Percentiles rank a stretch among this genome's conserved stretches.
phyloP scores from a whole-genome alignment of 352 stramenopile species.

The Globisporangium emineosum region DNA sequence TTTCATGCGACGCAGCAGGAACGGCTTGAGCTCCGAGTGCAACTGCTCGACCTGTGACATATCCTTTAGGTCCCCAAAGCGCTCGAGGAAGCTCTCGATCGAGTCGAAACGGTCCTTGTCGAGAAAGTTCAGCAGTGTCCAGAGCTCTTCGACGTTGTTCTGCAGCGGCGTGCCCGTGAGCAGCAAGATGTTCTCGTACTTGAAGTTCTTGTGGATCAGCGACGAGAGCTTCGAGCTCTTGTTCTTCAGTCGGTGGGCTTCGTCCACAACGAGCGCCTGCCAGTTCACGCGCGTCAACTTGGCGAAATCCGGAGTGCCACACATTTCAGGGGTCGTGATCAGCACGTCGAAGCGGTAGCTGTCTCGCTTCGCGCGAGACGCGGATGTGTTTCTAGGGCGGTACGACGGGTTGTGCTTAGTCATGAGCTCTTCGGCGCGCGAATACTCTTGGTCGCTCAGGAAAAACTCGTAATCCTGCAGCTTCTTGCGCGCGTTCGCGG shows the following conservation, averaged over 20 bases:
- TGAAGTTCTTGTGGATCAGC: slow-evolving; percentile 76
- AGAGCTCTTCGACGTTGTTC: slow-evolving; percentile 93
- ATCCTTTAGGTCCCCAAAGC: slow-evolving; percentile 93
- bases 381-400: slow-evolving; percentile 7
- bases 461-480: slow-evolving; percentile 97
- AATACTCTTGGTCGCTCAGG: slow-evolving; percentile 47
- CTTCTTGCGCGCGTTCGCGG: slow-evolving; percentile 77
- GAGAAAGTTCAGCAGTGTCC: slow-evolving; percentile 99
- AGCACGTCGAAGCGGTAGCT: slow-evolving; percentile 98
- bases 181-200: slow-evolving; percentile 83
- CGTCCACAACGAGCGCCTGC: slow-evolving; percentile 97
- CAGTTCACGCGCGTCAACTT: slow-evolving; percentile 94
- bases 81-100: slow-evolving; percentile 91
- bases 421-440: slow-evolving; percentile 30
- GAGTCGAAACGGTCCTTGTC: slow-evolving; percentile 93
- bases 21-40: slow-evolving; percentile 83
- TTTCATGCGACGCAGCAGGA: slow-evolving; percentile 86
- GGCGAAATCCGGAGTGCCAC: slow-evolving; percentile 91
- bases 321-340: slow-evolving; percentile 99
- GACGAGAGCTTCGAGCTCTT: slow-evolving; percentile 94
- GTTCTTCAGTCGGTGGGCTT: slow-evolving; percentile 99
- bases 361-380: slow-evolving; percentile 36
- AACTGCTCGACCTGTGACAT: slow-evolving; percentile 85
- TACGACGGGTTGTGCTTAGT: slow-evolving; percentile 13
- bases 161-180: slow-evolving; percentile 90